phyloP scores from a whole-genome alignment of 2,329 filamentous ascomycete genomes.

The Colletotrichum gigasporum region DNA sequence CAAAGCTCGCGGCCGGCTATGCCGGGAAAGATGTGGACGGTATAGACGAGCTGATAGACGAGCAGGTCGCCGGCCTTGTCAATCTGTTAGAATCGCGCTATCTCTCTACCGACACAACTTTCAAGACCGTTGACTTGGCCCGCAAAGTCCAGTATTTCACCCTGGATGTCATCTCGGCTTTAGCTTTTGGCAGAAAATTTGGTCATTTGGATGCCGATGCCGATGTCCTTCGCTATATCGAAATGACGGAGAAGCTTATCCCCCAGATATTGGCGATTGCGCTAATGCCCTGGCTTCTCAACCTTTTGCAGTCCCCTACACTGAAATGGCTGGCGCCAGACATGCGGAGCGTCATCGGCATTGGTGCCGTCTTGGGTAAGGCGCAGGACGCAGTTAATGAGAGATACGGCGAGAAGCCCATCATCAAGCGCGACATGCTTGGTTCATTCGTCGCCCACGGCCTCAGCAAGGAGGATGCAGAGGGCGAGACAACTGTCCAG shows the following conservation, averaged over 20 bases:
- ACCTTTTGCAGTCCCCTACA: slow-evolving; percentile 47
- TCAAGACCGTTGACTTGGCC: slow-evolving; percentile 58
- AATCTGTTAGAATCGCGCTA: slow-evolving; percentile 54
- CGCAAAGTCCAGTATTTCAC: slow-evolving; percentile 62
- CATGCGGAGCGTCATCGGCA: slow-evolving; percentile 36
- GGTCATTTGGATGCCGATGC: slow-evolving; percentile 55
- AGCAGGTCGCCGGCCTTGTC: slow-evolving; percentile 54
- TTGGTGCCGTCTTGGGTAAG: slow-evolving; percentile 46
- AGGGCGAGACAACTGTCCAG: slow-evolving; percentile 50
- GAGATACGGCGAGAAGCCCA: slow-evolving; percentile 39
- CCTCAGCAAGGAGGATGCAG: slow-evolving; percentile 43
- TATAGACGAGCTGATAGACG: slow-evolving; percentile 49
- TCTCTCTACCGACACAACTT: slow-evolving; percentile 38
- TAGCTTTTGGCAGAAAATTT: slow-evolving; percentile 60
- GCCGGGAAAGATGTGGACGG: slow-evolving; percentile 42
- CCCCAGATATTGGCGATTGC: slow-evolving; percentile 53
- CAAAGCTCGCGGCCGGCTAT: slow-evolving; percentile 40
- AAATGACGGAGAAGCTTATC: slow-evolving; percentile 49
- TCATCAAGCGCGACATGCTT: slow-evolving; percentile 44
- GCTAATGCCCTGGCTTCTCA: slow-evolving; percentile 52
- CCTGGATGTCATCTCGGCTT: slow-evolving; percentile 61
- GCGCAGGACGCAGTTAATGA: slow-evolving; percentile 39
- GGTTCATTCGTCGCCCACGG: slow-evolving; percentile 48
- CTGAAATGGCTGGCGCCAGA: slow-evolving; percentile 48
- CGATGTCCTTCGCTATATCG: slow-evolving; percentile 56